These are phyloP conservation scores for Arachis stenosperma DNA, from an alignment of 306 rosid genomes.

Conservation along the genomic window DNA sequence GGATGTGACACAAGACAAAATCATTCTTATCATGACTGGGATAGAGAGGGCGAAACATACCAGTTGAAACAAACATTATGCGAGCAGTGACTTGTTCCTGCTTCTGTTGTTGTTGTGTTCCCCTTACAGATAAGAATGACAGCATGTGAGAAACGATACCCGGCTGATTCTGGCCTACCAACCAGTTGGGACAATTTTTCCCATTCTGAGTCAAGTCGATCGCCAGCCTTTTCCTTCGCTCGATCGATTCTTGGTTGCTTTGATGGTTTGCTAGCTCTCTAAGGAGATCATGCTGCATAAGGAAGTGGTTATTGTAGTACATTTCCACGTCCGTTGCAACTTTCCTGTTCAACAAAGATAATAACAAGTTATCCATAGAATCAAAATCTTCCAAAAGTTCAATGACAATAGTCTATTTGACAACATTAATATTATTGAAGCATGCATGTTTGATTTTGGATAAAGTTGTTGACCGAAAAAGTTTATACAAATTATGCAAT, in stretches of 20 bases:
- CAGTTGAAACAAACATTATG: constrained; percentile 63
- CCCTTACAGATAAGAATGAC: constrained; percentile 49
- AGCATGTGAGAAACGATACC: constrained; percentile 39
- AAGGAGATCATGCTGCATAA: constrained; percentile 57
- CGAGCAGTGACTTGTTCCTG: constrained; percentile 37
- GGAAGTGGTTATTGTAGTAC: constrained; percentile 56
- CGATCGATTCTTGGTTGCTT: constrained; percentile 37
- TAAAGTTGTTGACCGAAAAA: background rate
- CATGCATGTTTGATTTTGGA: background rate
- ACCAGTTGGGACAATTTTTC: constrained; percentile 51
- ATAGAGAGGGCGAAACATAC: constrained; percentile 39
- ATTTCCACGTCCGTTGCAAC: constrained; percentile 44
- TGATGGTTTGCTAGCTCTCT: constrained; percentile 62
- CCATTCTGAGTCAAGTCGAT: constrained; percentile 36
- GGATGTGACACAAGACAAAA: background rate
- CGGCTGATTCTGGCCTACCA: constrained; percentile 43
- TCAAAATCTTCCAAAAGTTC: background rate
- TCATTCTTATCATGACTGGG: background rate
- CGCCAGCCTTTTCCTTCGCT: constrained; percentile 51
- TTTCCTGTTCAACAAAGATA: constrained; percentile 44
- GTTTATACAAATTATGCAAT: background rate
- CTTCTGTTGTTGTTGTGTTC: constrained; percentile 35
- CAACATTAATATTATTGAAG: background rate
- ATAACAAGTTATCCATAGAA: background rate
- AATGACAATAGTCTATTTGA: background rate